A percentile compares a stretch with the other conserved stretches of the same genome.
These are phyloP conservation scores for Thinopyrum obtusiflorum DNA, from an alignment of 202 grass and related monocot genomes.

Conservation along the genomic window DNA sequence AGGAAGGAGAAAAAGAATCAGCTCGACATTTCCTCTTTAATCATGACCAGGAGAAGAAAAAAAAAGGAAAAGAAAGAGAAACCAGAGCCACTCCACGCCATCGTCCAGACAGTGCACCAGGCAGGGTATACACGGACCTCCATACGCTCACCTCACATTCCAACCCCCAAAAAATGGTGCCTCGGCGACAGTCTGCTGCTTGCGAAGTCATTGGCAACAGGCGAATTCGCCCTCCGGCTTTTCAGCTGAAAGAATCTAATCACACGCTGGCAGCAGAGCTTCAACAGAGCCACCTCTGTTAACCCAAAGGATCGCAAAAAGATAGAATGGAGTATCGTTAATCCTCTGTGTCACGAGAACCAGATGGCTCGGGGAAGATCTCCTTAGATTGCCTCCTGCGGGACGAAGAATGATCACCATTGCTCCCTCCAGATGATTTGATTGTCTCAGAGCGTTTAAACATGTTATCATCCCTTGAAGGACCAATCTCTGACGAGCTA, in stretches of 20 bases:
- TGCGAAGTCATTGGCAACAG: conserved; percentile 23
- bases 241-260: conserved; percentile 22
- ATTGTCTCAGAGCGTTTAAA: conserved; percentile 69
- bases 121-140: conserved; percentile 10
- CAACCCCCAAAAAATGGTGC: conserved; percentile 33
- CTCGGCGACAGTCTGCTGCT: conserved; percentile 22
- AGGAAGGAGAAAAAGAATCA: conserved; percentile 54
- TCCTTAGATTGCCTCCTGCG: conserved; percentile 72
- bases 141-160: conserved; percentile 16
- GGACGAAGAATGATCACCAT: conserved; percentile 83
- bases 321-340: conserved; percentile 25
- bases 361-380: conserved; percentile 83
- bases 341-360: conserved; percentile 70
- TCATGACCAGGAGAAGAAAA: background rate
- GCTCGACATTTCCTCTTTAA: conserved; percentile 54
- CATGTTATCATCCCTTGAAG: conserved; percentile 61
- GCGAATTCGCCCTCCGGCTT: conserved; percentile 22
- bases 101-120: conserved; percentile 15
- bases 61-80: conserved; percentile 4
- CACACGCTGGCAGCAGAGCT: conserved; percentile 19
- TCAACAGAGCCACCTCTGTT: background rate
- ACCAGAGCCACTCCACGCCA: conserved; percentile 5
- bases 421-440: conserved; percentile 73
- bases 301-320: conserved; percentile 30
- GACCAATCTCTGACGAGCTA: conserved; percentile 71